Evolutionary conservation across 495 filamentous ascomycete genomes (phyloP), one percentile per base, ranked within the genome.

Genomic region (Aspergillus sclerotiicarbonarius): DNA sequence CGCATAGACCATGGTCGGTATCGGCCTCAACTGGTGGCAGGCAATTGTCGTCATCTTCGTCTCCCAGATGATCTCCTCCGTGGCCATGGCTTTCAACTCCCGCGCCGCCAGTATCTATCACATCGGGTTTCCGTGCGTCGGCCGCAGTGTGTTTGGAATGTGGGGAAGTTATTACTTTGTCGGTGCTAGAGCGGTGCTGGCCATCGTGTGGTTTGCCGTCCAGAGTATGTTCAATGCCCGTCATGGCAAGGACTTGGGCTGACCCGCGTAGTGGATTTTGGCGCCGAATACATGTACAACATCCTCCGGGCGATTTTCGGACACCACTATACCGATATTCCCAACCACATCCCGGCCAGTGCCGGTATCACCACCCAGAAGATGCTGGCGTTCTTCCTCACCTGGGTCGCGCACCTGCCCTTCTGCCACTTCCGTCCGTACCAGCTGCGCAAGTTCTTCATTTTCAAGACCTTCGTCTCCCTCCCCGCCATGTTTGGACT

Each of bases 121-220:
- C 58, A 76, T 82, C 8, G 80, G 80, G 6, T 87, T 85, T 66
- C 80, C 83, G 12, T 80, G 85, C 31, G 73, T 82, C 47, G 74
- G 78, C 8, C 76, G 83, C 12, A 79, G 80, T 20, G 70, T 73
- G 31, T 87, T 83, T 62, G 84, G 84, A 13, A 85, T 81, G 63
- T 87, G 80, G 67, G 73, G 82, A 16, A 74, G 76, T n/a, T 85
- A 84, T 57, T 81, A 86, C 63, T 73, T 76, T 39, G 82, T 86
- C 37, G 71, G 84, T 12, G 82, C 80, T 2, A 74, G 84, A 43
- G 76, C 76, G 9, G 76, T 86, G 57, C 70, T 86, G 15, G 83
- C 82, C 29, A 76, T 86, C 71, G 84, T 86, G 62, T 87, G 84
- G 83, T 78, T 84, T 25, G 80, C 80, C 41, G 83, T 87, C 51